A percentile compares a stretch with the other conserved stretches of the same genome.
phyloP scores from a whole-genome alignment of 345 rosid species.

The Nasturtium officinale region DNA sequence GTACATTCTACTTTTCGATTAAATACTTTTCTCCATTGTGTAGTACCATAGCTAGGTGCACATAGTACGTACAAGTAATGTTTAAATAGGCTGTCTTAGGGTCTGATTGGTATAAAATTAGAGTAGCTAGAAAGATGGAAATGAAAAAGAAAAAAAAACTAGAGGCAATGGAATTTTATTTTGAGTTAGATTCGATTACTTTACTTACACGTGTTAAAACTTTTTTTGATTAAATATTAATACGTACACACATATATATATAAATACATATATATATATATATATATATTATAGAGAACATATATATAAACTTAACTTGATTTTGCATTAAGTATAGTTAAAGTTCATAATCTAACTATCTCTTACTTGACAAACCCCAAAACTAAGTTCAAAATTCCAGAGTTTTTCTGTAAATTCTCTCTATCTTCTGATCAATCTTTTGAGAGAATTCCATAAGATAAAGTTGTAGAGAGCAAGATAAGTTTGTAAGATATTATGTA shows the following conservation, averaged over 20 bases:
- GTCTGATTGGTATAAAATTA: neutral
- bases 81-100: neutral
- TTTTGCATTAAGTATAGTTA: neutral
- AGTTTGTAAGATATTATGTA: neutral
- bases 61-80: neutral
- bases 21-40: neutral
- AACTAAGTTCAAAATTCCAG: neutral
- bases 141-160: neutral
- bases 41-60: neutral
- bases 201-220: neutral
- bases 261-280: neutral
- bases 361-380: neutral
- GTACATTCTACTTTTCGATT: neutral
- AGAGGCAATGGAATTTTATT: neutral
- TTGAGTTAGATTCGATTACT: neutral
- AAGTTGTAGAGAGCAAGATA: neutral
- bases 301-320: neutral
- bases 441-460: neutral
- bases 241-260: neutral
- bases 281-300: too few relatives aligned
- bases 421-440: neutral
- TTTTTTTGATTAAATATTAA: neutral
- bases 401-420: neutral
- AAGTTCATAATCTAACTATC: neutral
- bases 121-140: neutral